Conservation (phyloP, 2,329 filamentous ascomycete genomes). For the Colletotrichum lupini region DNA sequence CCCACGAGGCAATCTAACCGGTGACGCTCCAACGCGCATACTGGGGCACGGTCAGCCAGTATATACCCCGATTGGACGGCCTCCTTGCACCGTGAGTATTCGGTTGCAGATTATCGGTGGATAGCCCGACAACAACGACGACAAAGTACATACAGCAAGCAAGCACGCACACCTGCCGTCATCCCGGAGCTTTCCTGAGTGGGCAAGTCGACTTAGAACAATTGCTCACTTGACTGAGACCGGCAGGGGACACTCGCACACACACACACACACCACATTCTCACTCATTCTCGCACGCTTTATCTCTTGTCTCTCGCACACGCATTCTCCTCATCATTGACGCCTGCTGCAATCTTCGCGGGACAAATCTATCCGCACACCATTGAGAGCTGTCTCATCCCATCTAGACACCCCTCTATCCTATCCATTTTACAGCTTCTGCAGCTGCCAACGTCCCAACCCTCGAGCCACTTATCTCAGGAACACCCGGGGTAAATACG, state of each 20-base stretch:
- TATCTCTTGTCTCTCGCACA: constrained; percentile 7
- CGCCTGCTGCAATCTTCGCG: constrained; percentile 3
- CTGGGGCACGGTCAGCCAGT: constrained; percentile 26
- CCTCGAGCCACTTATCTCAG: constrained; percentile 29
- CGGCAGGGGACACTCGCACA: constrained; percentile 17
- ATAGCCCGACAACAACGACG: constrained; percentile 25
- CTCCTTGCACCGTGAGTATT: constrained; percentile 16
- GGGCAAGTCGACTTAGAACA: constrained; percentile 31
- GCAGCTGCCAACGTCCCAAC: constrained; percentile 29
- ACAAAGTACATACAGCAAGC: constrained; percentile 20
- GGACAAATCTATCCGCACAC: constrained; percentile 23
- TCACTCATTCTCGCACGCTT: background rate
- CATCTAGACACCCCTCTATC: constrained; percentile 21
- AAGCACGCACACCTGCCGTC: constrained; percentile 31
- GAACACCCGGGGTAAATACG: constrained; percentile 20
- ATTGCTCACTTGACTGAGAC: constrained; percentile 31
- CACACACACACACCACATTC: constrained; percentile 8
- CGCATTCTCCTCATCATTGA: constrained; percentile 9
- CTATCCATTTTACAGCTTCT: constrained; percentile 24
- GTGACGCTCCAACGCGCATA: constrained; percentile 7
- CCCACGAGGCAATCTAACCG: constrained; percentile 17
- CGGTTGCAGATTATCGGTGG: constrained; percentile 24
- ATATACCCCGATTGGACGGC: constrained; percentile 31
- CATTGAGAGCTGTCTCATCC: constrained; percentile 6
- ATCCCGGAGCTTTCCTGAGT: constrained; percentile 28